A percentile compares a stretch with the other conserved stretches of the same genome.
phyloP scores from a whole-genome alignment of 805 yeast species.

The Teunomyces stri region DNA sequence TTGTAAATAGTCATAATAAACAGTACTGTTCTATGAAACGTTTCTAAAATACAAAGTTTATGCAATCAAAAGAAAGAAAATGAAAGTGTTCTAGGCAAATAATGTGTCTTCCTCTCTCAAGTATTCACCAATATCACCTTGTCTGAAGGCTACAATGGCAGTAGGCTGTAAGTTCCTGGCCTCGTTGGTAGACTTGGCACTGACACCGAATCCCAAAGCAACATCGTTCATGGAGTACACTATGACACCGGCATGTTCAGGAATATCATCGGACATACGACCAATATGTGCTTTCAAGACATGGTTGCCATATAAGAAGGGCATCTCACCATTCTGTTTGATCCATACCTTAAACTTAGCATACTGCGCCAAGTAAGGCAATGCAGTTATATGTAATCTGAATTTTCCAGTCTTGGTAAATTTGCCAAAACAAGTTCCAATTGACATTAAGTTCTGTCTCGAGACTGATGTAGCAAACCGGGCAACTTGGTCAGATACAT shows the following conservation, averaged over 20 bases:
- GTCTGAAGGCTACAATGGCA: constrained; percentile 92
- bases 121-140: constrained; percentile 96
- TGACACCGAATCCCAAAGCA: constrained; percentile 93
- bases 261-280: constrained; percentile 94
- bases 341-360: constrained; percentile 96
- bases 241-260: constrained; percentile 95
- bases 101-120: constrained; percentile 96
- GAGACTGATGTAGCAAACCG: constrained; percentile 88
- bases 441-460: constrained; percentile 84
- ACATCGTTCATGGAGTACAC: constrained; percentile 88
- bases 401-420: constrained; percentile 97
- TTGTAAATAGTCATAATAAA: constrained; percentile 4
- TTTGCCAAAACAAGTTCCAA: constrained; percentile 93
- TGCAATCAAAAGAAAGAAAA: constrained; percentile 2
- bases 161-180: constrained; percentile 88
- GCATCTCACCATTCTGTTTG: constrained; percentile 97
- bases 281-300: constrained; percentile 96
- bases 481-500: constrained; percentile 79
- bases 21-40: not conserved
- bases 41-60: constrained; percentile 3
- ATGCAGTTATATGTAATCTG: constrained; percentile 89
- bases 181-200: constrained; percentile 88
- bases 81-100: constrained; percentile 55
- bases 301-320: constrained; percentile 93
- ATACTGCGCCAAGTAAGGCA: constrained; percentile 75